Evolutionary conservation across 805 yeast species (phyloP), one percentile per base, ranked within the genome.

Genomic region (Priceomyces fermenticarens): DNA sequence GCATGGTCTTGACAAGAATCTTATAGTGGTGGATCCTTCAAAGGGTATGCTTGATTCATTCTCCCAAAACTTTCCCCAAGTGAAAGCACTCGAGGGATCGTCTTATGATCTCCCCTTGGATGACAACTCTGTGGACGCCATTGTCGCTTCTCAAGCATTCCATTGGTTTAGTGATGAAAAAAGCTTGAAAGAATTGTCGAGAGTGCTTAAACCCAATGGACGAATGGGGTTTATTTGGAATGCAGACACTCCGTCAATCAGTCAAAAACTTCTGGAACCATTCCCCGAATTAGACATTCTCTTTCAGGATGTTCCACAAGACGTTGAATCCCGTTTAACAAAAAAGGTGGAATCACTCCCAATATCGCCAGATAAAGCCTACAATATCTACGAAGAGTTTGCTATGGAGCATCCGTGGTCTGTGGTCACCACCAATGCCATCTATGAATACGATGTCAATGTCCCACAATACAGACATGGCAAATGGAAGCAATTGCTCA

Each of bases 91-190:
- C 15, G 43, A 57, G 8, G 81, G 78, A 0, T 63, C 75, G 5
- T 67, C 77, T 14, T 75, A 75, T 48, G 46, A 59, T 1, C 51
- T 78, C n/a, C 82, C 83, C 1, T 45, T 72, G 1, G 62, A 57
- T 2, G 77, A 70, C 42, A 46, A 55, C 23, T 57, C 74, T 0
- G 65, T 69, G 14, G 85, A 80, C 54, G 70, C 73, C 0, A 60
- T 81, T 1, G 61, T 78, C 8, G 58, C 75, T 8, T 84, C 85
- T 0, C 85, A 81, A 49, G 86, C 78, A 0, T 81, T 75, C 54
- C 86, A 81, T 47, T 81, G 86, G 86, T 81, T 81, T 57, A 70
- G 78, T n/a, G 80, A 77, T 48, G 34, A 44, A 2, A 64, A 60
- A 7, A 62, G 82, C 0, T 50, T 81, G 27, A 55, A 60, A 40